Conservation (phyloP, 1,284 basidiomycete genomes). For the Meira miltonrushii region DNA sequence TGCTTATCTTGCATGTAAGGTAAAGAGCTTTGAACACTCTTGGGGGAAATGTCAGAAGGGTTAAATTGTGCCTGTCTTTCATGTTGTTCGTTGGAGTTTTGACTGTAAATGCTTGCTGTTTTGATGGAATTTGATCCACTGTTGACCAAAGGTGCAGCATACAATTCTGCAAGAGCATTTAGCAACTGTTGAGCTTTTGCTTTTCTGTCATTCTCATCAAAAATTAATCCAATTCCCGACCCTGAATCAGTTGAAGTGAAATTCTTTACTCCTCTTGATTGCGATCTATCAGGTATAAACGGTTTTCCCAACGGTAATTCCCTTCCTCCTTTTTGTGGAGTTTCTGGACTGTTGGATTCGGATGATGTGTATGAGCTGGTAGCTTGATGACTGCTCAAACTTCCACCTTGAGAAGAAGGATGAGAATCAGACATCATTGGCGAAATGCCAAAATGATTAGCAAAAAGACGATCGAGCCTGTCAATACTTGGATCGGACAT, state of each 20-base stretch:
- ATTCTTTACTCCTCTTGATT: too few species aligned
- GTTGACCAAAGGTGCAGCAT: not conserved
- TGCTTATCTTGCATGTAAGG: too few species aligned
- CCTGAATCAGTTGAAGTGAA: too few species aligned
- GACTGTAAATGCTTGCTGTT: too few species aligned
- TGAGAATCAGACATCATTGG: not conserved
- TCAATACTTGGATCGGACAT: not conserved
- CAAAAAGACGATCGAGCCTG: constrained; percentile 5
- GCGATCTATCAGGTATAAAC: too few species aligned
- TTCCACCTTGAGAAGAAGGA: not conserved
- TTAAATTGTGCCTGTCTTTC: too few species aligned
- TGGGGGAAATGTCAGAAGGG: too few species aligned
- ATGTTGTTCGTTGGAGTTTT: too few species aligned
- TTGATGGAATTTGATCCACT: not conserved
- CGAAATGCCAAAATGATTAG: constrained; percentile 1
- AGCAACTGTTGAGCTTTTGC: not conserved
- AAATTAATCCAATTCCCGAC: too few species aligned
- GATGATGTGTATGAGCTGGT: not conserved
- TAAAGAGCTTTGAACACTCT: too few species aligned
- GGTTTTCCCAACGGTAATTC: not conserved
- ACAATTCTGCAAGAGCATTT: not conserved
- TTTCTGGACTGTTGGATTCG: not conserved
- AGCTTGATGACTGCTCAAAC: not conserved
- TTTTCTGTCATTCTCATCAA: not conserved
- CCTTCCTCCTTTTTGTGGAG: not conserved